Percentiles rank a stretch among this genome's conserved stretches.
Conservation (phyloP, 2,329 filamentous ascomycete species). For the Ophiostoma piceae region DNA sequence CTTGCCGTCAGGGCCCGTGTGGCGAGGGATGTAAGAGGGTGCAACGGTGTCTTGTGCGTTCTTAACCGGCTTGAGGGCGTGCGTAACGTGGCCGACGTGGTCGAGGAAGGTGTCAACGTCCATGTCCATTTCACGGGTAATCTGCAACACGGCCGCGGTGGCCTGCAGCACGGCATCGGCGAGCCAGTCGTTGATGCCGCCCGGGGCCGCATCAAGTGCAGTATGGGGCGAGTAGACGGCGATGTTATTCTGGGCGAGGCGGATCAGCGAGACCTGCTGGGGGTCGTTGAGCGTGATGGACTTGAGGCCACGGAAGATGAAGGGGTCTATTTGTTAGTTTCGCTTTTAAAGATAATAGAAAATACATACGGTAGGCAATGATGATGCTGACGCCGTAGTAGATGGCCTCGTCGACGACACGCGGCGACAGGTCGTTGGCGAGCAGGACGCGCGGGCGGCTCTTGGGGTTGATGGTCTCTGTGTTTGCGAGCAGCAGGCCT, state of each 20-base stretch:
- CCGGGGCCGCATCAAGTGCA: constrained; percentile 78
- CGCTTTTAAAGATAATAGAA: no score
- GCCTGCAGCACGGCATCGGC: constrained; percentile 64
- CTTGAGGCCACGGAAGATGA: constrained; percentile 92
- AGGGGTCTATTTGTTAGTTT: constrained; percentile 61
- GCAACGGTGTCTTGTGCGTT: constrained; percentile 36
- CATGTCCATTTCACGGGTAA: no score
- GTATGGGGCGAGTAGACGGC: constrained; percentile 97
- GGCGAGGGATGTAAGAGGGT: not conserved
- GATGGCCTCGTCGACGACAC: constrained; percentile 87
- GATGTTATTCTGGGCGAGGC: constrained; percentile 77
- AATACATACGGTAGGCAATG: constrained; percentile 75
- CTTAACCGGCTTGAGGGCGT: constrained; percentile 33
- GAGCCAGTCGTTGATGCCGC: constrained; percentile 90
- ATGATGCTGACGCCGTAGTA: constrained; percentile 68
- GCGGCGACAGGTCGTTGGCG: constrained; percentile 84
- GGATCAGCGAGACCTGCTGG: constrained; percentile 79
- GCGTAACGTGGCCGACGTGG: constrained; percentile 30
- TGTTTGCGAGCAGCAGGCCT: constrained; percentile 61
- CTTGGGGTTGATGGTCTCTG: constrained; percentile 32
- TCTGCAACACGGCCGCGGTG: no score
- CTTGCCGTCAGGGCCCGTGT: constrained; percentile 29
- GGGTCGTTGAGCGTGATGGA: constrained; percentile 76
- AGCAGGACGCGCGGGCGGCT: constrained; percentile 43
- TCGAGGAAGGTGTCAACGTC: no score